These are phyloP conservation scores for Nakataea oryzae DNA, from an alignment of 2,329 filamentous ascomycete species.

Conservation along the genomic window DNA sequence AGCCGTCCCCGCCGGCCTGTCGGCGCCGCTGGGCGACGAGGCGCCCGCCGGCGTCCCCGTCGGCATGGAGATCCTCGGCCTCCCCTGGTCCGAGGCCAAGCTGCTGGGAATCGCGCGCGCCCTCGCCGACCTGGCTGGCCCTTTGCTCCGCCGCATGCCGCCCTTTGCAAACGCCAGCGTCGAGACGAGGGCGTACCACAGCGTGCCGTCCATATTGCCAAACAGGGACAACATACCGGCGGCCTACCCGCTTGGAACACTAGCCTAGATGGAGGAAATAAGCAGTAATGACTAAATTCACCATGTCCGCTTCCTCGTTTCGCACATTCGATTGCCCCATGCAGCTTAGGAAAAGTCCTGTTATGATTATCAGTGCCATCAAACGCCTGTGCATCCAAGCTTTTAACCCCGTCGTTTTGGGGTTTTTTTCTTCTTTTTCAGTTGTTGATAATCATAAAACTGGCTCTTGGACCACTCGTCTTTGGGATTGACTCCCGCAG, in stretches of 20 bases:
- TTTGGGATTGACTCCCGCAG: no score
- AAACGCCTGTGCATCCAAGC: no score
- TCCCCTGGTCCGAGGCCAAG: slow-evolving; percentile 38
- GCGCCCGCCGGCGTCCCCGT: slow-evolving; percentile 50
- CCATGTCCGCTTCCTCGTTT: no score
- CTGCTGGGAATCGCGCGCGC: slow-evolving; percentile 13
- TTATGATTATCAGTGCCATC: no score
- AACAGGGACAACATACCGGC: slow-evolving; percentile 26
- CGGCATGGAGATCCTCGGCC: slow-evolving; percentile 53
- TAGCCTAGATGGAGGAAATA: neutral
- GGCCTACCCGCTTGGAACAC: slow-evolving; percentile 35
- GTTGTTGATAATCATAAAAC: no score
- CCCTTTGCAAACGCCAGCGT: slow-evolving; percentile 28
- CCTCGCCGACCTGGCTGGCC: slow-evolving; percentile 6
- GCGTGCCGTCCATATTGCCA: slow-evolving; percentile 33
- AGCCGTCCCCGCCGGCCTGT: slow-evolving; percentile 43
- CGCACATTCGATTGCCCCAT: no score
- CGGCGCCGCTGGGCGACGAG: slow-evolving; percentile 39
- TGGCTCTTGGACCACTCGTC: no score
- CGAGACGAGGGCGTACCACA: slow-evolving; percentile 24
- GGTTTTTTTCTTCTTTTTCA: no score
- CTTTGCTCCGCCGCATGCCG: slow-evolving; percentile 11
- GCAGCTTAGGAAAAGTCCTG: no score
- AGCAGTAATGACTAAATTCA: no score
- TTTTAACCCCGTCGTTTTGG: no score